Evolutionary conservation across 2,329 filamentous ascomycete genomes (phyloP), one percentile per base, ranked within the genome.

Genomic region (Ophiostoma himal-ulmi): DNA sequence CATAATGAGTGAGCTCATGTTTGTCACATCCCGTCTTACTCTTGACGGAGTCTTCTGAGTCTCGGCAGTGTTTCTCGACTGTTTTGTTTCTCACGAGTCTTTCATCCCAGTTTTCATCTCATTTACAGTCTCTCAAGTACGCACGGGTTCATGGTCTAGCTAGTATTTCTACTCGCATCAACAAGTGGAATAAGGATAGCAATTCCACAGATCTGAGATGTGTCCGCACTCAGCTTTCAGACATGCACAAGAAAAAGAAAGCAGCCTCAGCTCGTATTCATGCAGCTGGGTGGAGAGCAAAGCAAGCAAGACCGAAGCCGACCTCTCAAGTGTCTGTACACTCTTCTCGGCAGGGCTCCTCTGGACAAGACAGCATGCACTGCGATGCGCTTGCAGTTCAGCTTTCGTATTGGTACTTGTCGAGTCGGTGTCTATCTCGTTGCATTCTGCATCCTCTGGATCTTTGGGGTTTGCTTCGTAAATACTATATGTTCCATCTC

Each of bases 191-290:
- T 20, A n/a, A 48, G 5, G n/a, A 7, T 3, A 3, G 2, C 22
- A 17, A 26, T 22, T n/a, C n/a, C 22, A 26, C 52, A 30, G 52
- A 26, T 14, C 22, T 57, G 52, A 4, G 52, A 22, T 57, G 26
- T 54, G 26, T 54, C 48, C 48, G 48, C 48, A n/a, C 52, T 13
- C n/a, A 57, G 52, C 7, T 13, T 10, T 13, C 0, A 62, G 10
- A 62, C 8, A 26, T 7, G 10, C 1, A 8, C 3, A 26, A 57
- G 20, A 57, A 22, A 57, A 30, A 57, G 20, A 57, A 57, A 57
- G 10, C 52, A 62, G 26, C 14, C 30, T 34, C 5, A 62, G 57
- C 60, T 64, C 60, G 60, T 64, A 64, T 64, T 64, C 60, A 64
- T 64, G 60, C 60, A 64, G 30, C 10, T 10, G 26, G 34, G 60